A percentile compares a stretch with the other conserved stretches of the same genome.
Evolutionary conservation across 768 basidiomycete species (phyloP).

Genomic region (Phallus indusiatus): DNA sequence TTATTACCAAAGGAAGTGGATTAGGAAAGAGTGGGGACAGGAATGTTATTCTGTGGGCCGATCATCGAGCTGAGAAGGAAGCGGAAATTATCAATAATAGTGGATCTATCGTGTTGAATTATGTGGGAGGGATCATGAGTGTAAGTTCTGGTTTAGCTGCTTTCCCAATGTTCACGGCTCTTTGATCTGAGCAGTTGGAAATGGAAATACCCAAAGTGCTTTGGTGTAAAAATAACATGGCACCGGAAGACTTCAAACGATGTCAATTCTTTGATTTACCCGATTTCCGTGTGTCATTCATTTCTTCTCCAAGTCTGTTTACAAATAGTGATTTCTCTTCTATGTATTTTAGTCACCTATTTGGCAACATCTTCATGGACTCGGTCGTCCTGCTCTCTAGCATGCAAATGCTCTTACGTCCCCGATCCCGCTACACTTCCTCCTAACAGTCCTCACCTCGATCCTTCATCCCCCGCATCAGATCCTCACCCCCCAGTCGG

Average conservation of each 20-base stretch:
- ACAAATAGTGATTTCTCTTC: neutral
- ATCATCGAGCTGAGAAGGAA: constrained; percentile 89
- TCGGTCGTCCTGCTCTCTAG: constrained; percentile 86
- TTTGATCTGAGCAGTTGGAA: constrained; percentile 54
- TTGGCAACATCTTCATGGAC: constrained; percentile 63
- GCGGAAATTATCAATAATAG: constrained; percentile 84
- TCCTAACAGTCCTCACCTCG: constrained; percentile 1
- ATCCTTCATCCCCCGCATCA: neutral
- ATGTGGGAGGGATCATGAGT: constrained; percentile 95
- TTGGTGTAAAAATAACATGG: constrained; percentile 92
- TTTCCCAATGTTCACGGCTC: neutral
- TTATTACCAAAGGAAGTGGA: constrained; percentile 57
- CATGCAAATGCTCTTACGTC: constrained; percentile 93
- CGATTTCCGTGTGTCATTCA: constrained; percentile 47
- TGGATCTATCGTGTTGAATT: constrained; percentile 78
- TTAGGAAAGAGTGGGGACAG: constrained; percentile 62
- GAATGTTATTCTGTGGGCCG: constrained; percentile 93
- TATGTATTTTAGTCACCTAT: constrained; percentile 56
- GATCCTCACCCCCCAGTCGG: constrained; percentile 32
- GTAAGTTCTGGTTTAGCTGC: constrained; percentile 31
- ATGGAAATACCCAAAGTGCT: constrained; percentile 98
- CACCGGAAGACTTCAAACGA: constrained; percentile 50
- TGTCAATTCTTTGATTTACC: constrained; percentile 89
- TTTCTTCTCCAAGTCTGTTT: neutral
- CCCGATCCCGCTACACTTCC: constrained; percentile 39